Conservation (phyloP, 345 rosid species). For the Corymbia maculata region DNA sequence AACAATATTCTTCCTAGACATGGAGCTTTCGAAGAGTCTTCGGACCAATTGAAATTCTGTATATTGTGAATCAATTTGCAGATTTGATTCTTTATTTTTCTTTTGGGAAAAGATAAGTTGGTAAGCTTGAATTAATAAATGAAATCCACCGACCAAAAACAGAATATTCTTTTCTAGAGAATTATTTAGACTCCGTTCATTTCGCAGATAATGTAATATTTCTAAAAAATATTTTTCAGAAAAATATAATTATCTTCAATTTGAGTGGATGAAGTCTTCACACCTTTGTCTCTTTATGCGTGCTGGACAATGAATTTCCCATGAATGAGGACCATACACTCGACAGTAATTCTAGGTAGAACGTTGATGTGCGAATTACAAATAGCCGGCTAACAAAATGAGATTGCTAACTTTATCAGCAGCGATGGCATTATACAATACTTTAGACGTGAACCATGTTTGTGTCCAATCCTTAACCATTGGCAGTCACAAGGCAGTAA, state of each 20-base stretch:
- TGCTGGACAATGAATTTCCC: not conserved
- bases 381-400: not conserved
- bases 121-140: not conserved
- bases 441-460: not conserved
- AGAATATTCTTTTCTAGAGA: not conserved
- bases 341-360: not conserved
- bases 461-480: conserved; percentile 2
- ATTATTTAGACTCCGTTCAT: not conserved
- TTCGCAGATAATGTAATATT: too few species aligned
- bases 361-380: not conserved
- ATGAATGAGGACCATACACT: not conserved
- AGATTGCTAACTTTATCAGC: not conserved
- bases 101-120: not conserved
- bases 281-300: not conserved
- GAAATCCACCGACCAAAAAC: not conserved
- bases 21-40: not conserved
- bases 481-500: conserved; percentile 39
- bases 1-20: not conserved
- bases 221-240: too few species aligned
- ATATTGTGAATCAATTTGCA: not conserved
- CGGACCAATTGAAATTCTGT: not conserved
- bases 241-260: not conserved
- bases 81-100: not conserved
- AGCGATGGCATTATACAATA: not conserved
- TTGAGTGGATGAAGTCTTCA: not conserved